Base-by-base conservation (phyloP, 2,329 filamentous ascomycete species). In the Colletotrichum aenigma region DNA sequence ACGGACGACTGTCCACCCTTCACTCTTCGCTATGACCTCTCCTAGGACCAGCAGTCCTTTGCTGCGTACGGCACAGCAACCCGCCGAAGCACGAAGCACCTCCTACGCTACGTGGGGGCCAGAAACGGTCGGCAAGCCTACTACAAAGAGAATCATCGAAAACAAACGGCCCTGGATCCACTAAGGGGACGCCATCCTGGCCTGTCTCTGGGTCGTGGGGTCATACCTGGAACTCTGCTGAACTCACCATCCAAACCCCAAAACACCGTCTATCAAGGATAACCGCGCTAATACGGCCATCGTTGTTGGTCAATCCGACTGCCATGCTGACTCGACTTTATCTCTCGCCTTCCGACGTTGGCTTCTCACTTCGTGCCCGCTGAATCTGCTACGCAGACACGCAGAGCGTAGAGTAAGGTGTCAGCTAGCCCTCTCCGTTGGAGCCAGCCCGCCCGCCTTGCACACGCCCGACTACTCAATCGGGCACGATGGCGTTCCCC, bases 191-290 rank as follows among this genome's bases (percentile, higher is more conserved):
- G 55, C 55, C 48, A 64, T 64, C 73, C 69, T 18, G 38, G 43
- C 62, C 26, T 62, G 62, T 75, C 62, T 67, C 62, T 26, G 52
- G 68, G 38, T 72, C 62, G 69, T 66, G 38, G 64, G 56, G 70
- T 32, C 64, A 65, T 66, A 56, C 60, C 18, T 72, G 56, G 69
- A 73, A 73, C 70, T 66, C 16, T 74, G 62, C 73, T 72, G 38
- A 64, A 73, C 62, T 58, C 24, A 32, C 70, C 70, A 32, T 73
- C 62, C 48, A 62, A 75, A 73, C 64, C 48, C 48, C 64, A 48
- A 72, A 68, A 65, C 69, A 16, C 56, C 21, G 15, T 30, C 26
- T 43, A 26, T 43, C 64, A 61, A 73, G 56, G 69, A 28, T 67
- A 18, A 26, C 52, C 58, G 70, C 43, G 55, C 32, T 61, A 34